Evolutionary conservation across 768 basidiomycete species (phyloP).

Genomic region (Lenzites betulinus): DNA sequence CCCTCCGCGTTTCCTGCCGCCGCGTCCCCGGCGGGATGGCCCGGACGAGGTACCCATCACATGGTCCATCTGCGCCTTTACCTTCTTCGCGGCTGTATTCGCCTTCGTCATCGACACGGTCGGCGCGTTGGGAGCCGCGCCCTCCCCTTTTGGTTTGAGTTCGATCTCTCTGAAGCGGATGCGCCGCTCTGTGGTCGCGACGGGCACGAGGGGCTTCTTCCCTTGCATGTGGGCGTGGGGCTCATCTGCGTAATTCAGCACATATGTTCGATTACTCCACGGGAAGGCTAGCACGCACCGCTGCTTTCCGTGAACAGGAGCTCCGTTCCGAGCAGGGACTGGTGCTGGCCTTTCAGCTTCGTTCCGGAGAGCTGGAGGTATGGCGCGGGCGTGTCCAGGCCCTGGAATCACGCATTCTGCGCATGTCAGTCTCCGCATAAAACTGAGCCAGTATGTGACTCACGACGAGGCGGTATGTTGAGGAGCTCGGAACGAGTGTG

Average conservation of each 20-base stretch:
- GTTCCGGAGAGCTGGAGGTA: slow-evolving; percentile 78
- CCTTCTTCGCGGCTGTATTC: slow-evolving; percentile 16
- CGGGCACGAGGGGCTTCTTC: slow-evolving; percentile 53
- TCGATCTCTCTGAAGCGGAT: slow-evolving; percentile 75
- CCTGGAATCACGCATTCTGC: slow-evolving; percentile 37
- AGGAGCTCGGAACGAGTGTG: slow-evolving; percentile 70
- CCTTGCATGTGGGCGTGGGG: slow-evolving; percentile 41
- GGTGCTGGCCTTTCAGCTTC: slow-evolving; percentile 69
- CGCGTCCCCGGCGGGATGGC: slow-evolving; percentile 18
- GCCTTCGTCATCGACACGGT: slow-evolving; percentile 8
- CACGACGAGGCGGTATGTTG: slow-evolving; percentile 74
- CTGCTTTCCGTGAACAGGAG: slow-evolving; percentile 72
- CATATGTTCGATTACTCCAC: not conserved
- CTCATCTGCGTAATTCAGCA: slow-evolving; percentile 35
- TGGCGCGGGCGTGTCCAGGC: slow-evolving; percentile 75
- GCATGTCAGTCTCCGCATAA: not conserved
- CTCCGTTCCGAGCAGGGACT: slow-evolving; percentile 72
- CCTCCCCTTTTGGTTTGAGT: slow-evolving; percentile 32
- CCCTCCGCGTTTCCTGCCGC: slow-evolving; percentile 15
- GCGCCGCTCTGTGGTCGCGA: slow-evolving; percentile 66
- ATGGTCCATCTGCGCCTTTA: slow-evolving; percentile 17
- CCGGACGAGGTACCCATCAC: slow-evolving; percentile 16
- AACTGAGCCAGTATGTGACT: slow-evolving; percentile 31
- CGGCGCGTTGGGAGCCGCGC: not conserved
- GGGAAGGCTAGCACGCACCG: slow-evolving; percentile 38